phyloP scores from a whole-genome alignment of 768 basidiomycete genomes.

The Russula ochroleuca region DNA sequence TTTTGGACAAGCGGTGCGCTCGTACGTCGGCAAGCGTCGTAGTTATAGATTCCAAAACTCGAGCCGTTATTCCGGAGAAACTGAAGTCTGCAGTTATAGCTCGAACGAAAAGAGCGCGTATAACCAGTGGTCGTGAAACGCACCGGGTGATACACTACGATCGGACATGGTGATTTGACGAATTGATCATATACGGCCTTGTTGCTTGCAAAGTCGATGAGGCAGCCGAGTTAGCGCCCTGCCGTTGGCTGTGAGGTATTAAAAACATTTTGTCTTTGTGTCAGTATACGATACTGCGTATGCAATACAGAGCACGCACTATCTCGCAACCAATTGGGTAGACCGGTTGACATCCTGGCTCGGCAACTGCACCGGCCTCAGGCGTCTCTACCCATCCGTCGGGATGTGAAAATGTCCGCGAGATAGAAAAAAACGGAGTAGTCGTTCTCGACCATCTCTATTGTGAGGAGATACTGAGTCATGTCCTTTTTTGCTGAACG shows the following conservation, averaged over 20 bases:
- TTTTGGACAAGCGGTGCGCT: conserved; percentile 65
- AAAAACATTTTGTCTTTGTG: neutral
- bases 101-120: too few species aligned
- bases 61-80: conserved; percentile 91
- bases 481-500: too few species aligned
- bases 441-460: conserved; percentile 90
- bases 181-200: too few species aligned
- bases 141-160: too few species aligned
- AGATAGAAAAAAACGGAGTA: conserved; percentile 87
- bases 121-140: too few species aligned
- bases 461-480: conserved; percentile 65
- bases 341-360: conserved; percentile 43
- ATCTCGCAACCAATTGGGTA: conserved; percentile 96
- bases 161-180: too few species aligned
- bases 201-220: conserved; percentile 73
- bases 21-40: too few species aligned
- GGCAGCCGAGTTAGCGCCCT: conserved; percentile 79
- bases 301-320: conserved; percentile 47
- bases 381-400: conserved; percentile 84
- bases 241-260: conserved; percentile 63
- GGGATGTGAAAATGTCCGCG: conserved; percentile 60
- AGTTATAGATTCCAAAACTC: conserved; percentile 59
- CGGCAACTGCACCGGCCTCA: conserved; percentile 36
- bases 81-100: conserved; percentile 39
- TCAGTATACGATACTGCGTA: neutral